Evolutionary conservation across 805 yeast genomes (phyloP).

Genomic region (Hermanozyma aechmeae): DNA sequence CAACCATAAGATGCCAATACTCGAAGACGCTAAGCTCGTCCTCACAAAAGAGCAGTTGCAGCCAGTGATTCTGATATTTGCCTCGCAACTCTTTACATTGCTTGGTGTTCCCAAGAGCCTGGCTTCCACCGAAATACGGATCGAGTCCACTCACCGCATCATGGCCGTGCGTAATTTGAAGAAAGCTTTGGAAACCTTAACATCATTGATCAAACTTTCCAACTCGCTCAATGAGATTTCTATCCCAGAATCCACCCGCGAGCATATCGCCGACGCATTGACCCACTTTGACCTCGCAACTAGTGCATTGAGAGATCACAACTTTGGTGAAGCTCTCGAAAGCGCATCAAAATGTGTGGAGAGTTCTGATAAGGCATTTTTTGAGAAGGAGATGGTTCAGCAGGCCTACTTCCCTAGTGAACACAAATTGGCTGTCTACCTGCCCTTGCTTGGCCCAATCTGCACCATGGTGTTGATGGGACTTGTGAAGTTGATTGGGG

Average conservation of each 20-base stretch:
- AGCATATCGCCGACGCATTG: constrained; percentile 47
- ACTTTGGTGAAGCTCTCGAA: constrained; percentile 20
- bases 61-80: constrained; percentile 58
- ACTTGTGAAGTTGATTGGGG: constrained; percentile 35
- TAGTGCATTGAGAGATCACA: constrained; percentile 10
- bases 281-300: constrained; percentile 29
- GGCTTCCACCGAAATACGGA: constrained; percentile 49
- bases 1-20: constrained; percentile 25
- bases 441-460: constrained; percentile 86
- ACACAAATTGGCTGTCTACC: constrained; percentile 87
- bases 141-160: constrained; percentile 58
- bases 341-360: constrained; percentile 47
- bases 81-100: constrained; percentile 64
- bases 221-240: constrained; percentile 69
- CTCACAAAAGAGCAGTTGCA: constrained; percentile 36
- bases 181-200: constrained; percentile 58
- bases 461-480: constrained; percentile 53
- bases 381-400: constrained; percentile 91
- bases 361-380: constrained; percentile 70
- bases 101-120: constrained; percentile 59
- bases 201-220: constrained; percentile 63
- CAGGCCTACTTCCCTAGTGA: constrained; percentile 93
- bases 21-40: constrained; percentile 7
- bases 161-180: constrained; percentile 50
- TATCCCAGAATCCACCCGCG: constrained; percentile 63